Evolutionary conservation across 2,329 filamentous ascomycete genomes (phyloP), one percentile per base, ranked within the genome.

Genomic region (Clarireedia hainanense): DNA sequence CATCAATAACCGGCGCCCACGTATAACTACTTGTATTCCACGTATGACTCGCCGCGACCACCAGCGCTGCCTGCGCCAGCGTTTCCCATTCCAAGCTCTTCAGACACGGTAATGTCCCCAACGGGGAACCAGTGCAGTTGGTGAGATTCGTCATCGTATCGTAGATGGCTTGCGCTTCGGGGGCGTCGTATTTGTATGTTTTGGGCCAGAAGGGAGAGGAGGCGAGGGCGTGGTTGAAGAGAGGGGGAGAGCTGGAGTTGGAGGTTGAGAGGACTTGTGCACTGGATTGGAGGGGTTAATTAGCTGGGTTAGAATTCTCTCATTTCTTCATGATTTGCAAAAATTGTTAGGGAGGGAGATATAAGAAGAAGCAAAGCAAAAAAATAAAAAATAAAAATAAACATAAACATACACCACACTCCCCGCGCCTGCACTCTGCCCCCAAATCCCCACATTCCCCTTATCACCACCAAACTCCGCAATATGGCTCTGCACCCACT

Each of bases 1-100:
- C 75, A 61, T 85, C 81, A 56, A 85, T 75, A 7, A 85, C 80
- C 1, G 82, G 81, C 0, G 76, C 79, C 79, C 80, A 85, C 0
- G 76, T 80, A 64, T 79, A 84, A 1, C 75, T 78, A 20, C 73
- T 77, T 0, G 80, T 80, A 14, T 71, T 79, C 65, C 80, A 83
- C 17, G 74, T 75, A 62, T 79, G 73, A 52, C 71, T 74, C 2
- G 67, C 71, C 17, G 74, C 73, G 20, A 85, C 73, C 17, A 66
- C 63, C 17, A 81, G 67, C 39, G 73, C 76, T 2, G 80, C 80
- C n/a, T 76, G 71, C 4, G 79, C 71, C 20, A 85, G 70, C 1
- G 65, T 68, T 64, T 83, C 79, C 30, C 81, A 70, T 64, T 81
- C 77, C 1, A 74, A 72, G 0, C 57, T 64, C 64, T 84, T 83